Evolutionary conservation across 305 asterid genomes (phyloP), one percentile per base, ranked within the genome.

Genomic region (Fraxinus sp.): DNA sequence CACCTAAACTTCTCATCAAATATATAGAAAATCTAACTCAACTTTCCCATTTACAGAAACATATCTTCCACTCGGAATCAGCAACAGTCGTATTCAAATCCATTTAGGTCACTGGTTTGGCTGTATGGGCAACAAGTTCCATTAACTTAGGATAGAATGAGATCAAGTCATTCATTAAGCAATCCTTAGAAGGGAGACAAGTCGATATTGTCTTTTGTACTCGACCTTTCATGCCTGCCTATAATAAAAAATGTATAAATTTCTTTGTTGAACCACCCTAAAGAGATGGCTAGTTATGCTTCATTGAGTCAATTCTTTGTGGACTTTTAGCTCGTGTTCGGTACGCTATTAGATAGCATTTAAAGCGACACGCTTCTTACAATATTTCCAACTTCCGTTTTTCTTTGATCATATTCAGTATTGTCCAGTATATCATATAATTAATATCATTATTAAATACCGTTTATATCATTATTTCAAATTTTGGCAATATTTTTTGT

Each of bases 1-100:
- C 80, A 79, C 86, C 88, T 82, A 87, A 86, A 82, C 71, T 85
- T 82, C n/a, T 77, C 82, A 85, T 80, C 80, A 85, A 86, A 81
- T 85, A 81, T 83, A 85, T 78, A 78, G 81, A 81, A 80, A 77
- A 59, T 82, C 77, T 46, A 85, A 83, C 77, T 59, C 32, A 74
- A 28, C 84, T 77, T 82, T 68, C 88, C 72, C 86, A 82, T 66
- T 82, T 80, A 3, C 16, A 62, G 89, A 22, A 82, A 86, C 30
- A 76, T 32, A 79, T 76, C 80, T 76, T 76, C 79, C 59, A 66
- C 83, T 59, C 57, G 62, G 37, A 78, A 46, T 35, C 76, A 77
- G 79, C 77, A 79, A 89, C 80, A 30, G 86, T 87, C 88, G 30
- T 81, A 77, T 80, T 87, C 88, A 84, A n/a, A 84, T 66, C 49